Percentiles rank a stretch among this genome's conserved stretches.
phyloP scores from a whole-genome alignment of 495 filamentous ascomycete genomes.

The Annulohypoxylon moriforme region DNA sequence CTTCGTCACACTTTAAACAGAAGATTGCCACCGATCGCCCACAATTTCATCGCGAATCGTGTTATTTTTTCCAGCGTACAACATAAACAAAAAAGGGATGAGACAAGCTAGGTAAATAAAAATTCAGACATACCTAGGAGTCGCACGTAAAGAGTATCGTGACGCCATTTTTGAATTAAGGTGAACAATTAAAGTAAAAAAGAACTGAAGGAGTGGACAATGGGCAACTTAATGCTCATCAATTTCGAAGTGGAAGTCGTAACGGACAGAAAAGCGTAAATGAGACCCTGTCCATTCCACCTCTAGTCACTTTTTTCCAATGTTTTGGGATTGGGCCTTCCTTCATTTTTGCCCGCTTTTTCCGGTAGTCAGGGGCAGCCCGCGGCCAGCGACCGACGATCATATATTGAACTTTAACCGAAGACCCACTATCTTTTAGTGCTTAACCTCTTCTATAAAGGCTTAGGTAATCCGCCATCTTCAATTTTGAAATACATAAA shows the following conservation, averaged over 20 bases:
- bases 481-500: neutral
- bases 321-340: constrained; percentile 21
- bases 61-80: neutral
- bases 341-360: constrained; percentile 21
- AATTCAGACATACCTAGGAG: constrained; percentile 45
- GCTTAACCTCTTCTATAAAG: neutral
- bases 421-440: constrained; percentile 10
- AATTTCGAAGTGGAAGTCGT: constrained; percentile 10
- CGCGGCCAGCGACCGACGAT: neutral
- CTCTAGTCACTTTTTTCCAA: constrained; percentile 30
- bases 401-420: constrained; percentile 17
- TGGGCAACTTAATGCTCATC: constrained; percentile 45
- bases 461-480: neutral
- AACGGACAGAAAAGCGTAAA: constrained; percentile 7
- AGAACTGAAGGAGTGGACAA: constrained; percentile 34
- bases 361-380: constrained; percentile 42
- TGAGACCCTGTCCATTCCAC: constrained; percentile 12
- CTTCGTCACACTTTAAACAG: neutral
- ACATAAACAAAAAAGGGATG: constrained; percentile 11
- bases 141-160: constrained; percentile 48
- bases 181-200: constrained; percentile 7
- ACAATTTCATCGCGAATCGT: neutral
- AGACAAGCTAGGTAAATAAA: neutral
- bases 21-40: neutral
- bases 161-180: constrained; percentile 41